Conservation (phyloP, 352 stramenopile species). For the Pythium monospermum region DNA sequence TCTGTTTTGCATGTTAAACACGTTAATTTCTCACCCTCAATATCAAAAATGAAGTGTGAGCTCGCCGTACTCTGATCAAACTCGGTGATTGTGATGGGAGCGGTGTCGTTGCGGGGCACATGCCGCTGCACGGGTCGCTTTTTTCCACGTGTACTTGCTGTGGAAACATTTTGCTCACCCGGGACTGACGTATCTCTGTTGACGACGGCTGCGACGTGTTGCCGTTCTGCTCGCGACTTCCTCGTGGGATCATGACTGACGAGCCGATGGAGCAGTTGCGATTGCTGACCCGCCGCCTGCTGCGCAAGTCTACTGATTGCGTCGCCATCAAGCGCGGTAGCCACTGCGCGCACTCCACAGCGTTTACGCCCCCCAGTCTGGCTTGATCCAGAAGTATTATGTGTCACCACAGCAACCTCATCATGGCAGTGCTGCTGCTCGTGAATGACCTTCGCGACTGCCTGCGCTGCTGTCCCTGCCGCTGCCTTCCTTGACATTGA, state of each 20-base stretch:
- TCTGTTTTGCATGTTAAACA: slow-evolving; percentile 18
- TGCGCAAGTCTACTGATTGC: slow-evolving; percentile 1
- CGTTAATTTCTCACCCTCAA: neutral
- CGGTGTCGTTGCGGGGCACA: neutral
- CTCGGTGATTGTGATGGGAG: slow-evolving; percentile 7
- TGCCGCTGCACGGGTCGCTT: too few species aligned
- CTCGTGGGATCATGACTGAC: slow-evolving; percentile 12
- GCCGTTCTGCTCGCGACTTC: neutral
- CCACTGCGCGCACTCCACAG: too few species aligned
- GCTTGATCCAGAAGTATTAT: too few species aligned
- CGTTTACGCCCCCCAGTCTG: too few species aligned
- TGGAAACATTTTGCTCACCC: neutral
- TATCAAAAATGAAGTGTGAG: neutral
- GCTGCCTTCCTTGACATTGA: neutral
- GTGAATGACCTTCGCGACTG: slow-evolving; percentile 2
- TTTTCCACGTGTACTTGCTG: too few species aligned
- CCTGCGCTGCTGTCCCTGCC: neutral
- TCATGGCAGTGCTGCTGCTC: neutral
- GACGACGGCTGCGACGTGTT: too few species aligned
- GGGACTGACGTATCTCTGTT: neutral
- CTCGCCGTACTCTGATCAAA: slow-evolving; percentile 15
- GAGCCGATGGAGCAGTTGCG: slow-evolving; percentile 7
- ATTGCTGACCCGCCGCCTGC: slow-evolving; percentile 4
- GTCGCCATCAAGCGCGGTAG: neutral
- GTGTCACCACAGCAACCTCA: too few species aligned